These are phyloP conservation scores for Talaromyces sp. DNA, from an alignment of 2,329 filamentous ascomycete species.

Conservation along the genomic window DNA sequence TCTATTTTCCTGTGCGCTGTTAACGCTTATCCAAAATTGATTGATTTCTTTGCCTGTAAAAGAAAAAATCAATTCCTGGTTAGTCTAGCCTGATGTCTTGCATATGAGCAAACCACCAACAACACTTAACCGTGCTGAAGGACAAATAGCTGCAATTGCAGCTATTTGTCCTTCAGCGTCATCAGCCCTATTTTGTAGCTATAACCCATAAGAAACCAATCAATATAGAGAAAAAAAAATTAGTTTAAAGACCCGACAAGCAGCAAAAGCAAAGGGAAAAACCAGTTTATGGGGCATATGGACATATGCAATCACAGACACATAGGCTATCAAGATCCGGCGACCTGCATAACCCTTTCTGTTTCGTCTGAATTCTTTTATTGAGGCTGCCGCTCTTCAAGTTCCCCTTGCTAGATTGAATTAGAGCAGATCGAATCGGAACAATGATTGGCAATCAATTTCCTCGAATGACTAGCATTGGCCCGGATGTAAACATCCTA, in stretches of 20 bases:
- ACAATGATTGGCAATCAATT: background rate
- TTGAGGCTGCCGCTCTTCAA: background rate
- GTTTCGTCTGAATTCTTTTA: background rate
- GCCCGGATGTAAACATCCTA: constrained; percentile 10
- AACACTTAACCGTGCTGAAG: background rate
- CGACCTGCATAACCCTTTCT: background rate
- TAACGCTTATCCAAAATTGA: background rate
- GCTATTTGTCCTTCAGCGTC: no score
- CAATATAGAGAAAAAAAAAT: background rate
- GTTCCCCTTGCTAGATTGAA: background rate
- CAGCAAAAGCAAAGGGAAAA: background rate
- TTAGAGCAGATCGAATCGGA: background rate
- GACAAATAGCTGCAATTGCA: no score
- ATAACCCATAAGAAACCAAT: background rate
- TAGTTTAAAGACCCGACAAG: background rate
- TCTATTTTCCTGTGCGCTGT: background rate
- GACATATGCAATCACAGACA: background rate
- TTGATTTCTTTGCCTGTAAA: background rate
- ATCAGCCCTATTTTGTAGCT: background rate
- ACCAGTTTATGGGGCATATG: background rate
- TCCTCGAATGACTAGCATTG: background rate
- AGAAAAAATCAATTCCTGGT: background rate
- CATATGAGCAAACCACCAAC: background rate
- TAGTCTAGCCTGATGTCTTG: background rate
- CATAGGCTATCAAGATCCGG: background rate